Evolutionary conservation across 2,329 filamentous ascomycete genomes (phyloP), one percentile per base, ranked within the genome.

Genomic region (Ophiosphaerella korrae): DNA sequence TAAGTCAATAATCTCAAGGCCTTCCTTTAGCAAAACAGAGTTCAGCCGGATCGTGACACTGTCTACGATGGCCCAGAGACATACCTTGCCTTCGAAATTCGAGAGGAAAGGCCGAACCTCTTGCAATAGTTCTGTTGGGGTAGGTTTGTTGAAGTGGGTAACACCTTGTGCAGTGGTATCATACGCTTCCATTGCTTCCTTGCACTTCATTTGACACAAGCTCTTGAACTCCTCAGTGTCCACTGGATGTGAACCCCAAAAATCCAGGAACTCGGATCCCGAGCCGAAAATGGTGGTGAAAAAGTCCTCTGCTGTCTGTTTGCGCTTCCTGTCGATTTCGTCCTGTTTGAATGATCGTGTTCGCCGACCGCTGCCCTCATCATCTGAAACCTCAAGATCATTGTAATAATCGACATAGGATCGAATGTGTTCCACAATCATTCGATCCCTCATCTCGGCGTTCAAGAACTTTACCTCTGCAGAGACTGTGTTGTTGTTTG

Each of bases 1-100:
- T 7, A 67, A 36, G 14, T 67, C 63, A 5, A 63, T 49, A 11
- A 67, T 42, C 34, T 58, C 53, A 3, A 62, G 9, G 3, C 53
- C 53, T 13, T 53, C 18, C 13, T 60, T 42, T 0, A 64, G 46
- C 2, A 67, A 43, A 1, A 37, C 26, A 37, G 60, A 44, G 9
- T 53, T n/a, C 12, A 65, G 52, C 13, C 47, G 23, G 5, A 65
- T 46, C 1, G 52, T 52, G 11, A 67, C 42, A 5, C 26, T 13
- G 33, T 64, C 61, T 0, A 67, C 63, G 7, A 66, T 39, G 9
- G 64, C 59, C 63, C 64, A 66, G 0, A 67, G 39, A 26, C 53
- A 60, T 0, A 34, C 21, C 21, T 52, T 18, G 4, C 40, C 55
- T 11, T 62, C 45, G 1, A 64, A 52, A 11, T 58, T 53, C 2